Evolutionary conservation across 768 basidiomycete genomes (phyloP).

Genomic region (Leccinum olivaceopallidum): DNA sequence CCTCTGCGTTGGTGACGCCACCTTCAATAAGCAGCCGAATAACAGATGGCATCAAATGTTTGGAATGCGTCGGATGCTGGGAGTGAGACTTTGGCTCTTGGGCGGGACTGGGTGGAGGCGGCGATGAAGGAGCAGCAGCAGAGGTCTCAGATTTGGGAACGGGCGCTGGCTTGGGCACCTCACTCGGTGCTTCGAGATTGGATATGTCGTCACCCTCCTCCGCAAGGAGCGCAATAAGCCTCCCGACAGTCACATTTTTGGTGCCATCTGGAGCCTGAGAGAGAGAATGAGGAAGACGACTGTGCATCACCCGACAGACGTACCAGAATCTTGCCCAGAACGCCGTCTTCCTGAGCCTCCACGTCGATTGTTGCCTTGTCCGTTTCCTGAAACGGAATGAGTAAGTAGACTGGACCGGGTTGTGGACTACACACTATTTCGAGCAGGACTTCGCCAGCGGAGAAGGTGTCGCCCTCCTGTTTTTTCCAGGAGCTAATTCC

Average conservation of each 20-base stretch:
- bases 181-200: slow-evolving; percentile 56
- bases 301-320: slow-evolving; percentile 26
- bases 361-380: slow-evolving; percentile 98
- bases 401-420: neutral
- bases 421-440: slow-evolving; percentile 68
- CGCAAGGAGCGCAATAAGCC: slow-evolving; percentile 87
- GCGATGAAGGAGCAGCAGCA: slow-evolving; percentile 22
- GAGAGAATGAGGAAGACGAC: neutral
- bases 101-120: slow-evolving; percentile 23
- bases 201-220: slow-evolving; percentile 97
- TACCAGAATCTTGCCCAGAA: slow-evolving; percentile 92
- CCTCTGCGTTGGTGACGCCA: slow-evolving; percentile 54
- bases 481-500: slow-evolving; percentile 92
- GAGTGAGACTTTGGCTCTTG: slow-evolving; percentile 35
- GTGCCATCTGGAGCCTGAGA: slow-evolving; percentile 70
- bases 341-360: slow-evolving; percentile 96
- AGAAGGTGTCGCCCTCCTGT: slow-evolving; percentile 77
- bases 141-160: slow-evolving; percentile 24
- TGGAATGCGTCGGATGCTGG: slow-evolving; percentile 48
- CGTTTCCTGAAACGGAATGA: slow-evolving; percentile 61
- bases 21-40: slow-evolving; percentile 68
- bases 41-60: slow-evolving; percentile 90
- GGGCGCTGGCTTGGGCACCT: slow-evolving; percentile 27
- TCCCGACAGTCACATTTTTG: slow-evolving; percentile 85
- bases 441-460: slow-evolving; percentile 80